Evolutionary conservation across 441 rosid species (phyloP).

Genomic region (Arabidopsis hybrid): DNA sequence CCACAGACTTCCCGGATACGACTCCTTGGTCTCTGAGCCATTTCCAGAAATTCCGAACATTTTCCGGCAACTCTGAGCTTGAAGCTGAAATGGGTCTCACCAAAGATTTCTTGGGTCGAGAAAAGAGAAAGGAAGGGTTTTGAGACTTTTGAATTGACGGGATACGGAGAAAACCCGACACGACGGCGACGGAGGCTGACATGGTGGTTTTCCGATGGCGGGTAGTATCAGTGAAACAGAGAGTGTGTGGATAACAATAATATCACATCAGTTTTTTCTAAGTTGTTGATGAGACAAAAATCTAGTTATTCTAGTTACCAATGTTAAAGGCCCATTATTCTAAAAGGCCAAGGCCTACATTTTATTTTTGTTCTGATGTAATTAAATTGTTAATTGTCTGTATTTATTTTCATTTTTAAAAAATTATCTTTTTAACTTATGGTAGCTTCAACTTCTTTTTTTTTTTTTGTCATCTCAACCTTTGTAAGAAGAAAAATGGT

Average conservation of each 20-base stretch:
- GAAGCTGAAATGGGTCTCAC: conserved; percentile 46
- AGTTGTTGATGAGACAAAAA: background rate
- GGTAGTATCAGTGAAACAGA: conserved; percentile 24
- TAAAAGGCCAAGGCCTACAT: conserved; percentile 17
- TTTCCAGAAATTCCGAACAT: conserved; percentile 74
- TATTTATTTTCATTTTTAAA: too few species aligned
- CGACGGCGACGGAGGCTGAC: conserved; percentile 43
- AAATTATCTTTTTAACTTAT: too few species aligned
- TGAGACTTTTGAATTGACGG: conserved; percentile 31
- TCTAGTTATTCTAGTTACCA: background rate
- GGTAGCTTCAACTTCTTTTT: too few species aligned
- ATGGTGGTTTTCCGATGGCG: conserved; percentile 44
- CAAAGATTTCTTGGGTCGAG: conserved; percentile 37
- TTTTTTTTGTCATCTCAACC: too few species aligned
- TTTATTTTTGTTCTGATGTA: too few species aligned
- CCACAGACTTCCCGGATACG: conserved; percentile 65
- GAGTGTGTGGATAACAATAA: conserved; percentile 35
- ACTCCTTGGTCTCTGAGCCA: conserved; percentile 80
- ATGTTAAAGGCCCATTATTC: conserved; percentile 16
- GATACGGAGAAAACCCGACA: conserved; percentile 25
- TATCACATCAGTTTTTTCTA: background rate
- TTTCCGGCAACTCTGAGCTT: conserved; percentile 46
- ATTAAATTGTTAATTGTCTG: too few species aligned
- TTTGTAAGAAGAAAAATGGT: too few species aligned
- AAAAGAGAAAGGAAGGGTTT: conserved; percentile 41